A percentile compares a stretch with the other conserved stretches of the same genome.
phyloP scores from a whole-genome alignment of 2,329 filamentous ascomycete genomes.

The Fusarium sp. region DNA sequence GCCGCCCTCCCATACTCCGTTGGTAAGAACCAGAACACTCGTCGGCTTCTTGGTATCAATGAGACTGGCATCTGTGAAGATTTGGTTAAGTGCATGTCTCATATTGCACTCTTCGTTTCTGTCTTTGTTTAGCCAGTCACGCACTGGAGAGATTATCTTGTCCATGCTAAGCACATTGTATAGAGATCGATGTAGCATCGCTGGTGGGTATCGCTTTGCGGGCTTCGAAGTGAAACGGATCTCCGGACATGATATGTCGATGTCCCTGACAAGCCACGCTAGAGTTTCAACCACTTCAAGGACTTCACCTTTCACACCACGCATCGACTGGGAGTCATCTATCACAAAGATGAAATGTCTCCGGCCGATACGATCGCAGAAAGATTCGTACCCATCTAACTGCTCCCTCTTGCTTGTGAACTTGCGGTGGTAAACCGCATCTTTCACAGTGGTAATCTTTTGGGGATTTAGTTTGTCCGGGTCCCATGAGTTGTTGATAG shows the following conservation, averaged over 20 bases:
- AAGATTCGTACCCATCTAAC: conserved; percentile 5
- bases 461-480: too few relatives aligned
- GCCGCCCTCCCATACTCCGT: conserved; percentile 7
- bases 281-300: background rate
- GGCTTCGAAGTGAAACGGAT: conserved; percentile 24
- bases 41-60: background rate
- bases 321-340: conserved; percentile 31
- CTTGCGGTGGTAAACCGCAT: background rate
- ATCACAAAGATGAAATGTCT: conserved; percentile 27
- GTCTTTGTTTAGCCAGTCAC: too few relatives aligned
- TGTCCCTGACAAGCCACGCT: conserved; percentile 11
- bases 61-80: background rate
- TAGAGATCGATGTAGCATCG: too few relatives aligned
- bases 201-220: background rate
- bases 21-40: conserved; percentile 23
- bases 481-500: background rate
- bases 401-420: background rate
- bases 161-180: too few relatives aligned
- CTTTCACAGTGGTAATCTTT: background rate
- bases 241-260: conserved; percentile 1
- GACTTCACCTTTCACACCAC: background rate
- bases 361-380: background rate
- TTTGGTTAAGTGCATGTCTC: background rate
- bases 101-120: conserved; percentile 15
- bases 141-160: too few relatives aligned